Evolutionary conservation across 768 basidiomycete species (phyloP).

Genomic region (Hemileccinum rubropunctum): DNA sequence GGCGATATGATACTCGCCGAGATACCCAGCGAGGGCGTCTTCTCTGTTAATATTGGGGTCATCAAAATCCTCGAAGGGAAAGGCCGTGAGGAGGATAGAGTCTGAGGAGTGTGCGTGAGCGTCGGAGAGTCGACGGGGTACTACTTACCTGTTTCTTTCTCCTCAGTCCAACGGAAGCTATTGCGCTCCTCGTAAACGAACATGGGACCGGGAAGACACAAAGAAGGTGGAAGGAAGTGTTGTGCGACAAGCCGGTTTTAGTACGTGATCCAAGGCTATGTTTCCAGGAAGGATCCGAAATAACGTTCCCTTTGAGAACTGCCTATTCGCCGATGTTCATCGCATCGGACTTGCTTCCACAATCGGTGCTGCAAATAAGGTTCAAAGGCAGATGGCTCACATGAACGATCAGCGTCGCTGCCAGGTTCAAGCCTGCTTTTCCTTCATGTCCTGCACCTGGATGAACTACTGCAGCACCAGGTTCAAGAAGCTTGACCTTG

Average conservation of each 20-base stretch:
- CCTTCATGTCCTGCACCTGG: too few relatives aligned
- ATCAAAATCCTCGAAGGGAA: conserved; percentile 28
- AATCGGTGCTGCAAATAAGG: too few relatives aligned
- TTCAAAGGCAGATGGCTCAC: background rate
- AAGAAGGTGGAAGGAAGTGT: background rate
- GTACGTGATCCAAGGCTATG: conserved; percentile 2
- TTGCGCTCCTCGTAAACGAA: conserved; percentile 17
- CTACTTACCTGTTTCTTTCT: conserved; percentile 14
- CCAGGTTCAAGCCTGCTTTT: too few relatives aligned
- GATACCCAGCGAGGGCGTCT: conserved; percentile 23
- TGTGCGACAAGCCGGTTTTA: conserved; percentile 9
- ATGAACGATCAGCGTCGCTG: too few relatives aligned
- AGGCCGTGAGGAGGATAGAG: background rate
- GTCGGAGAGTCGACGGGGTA: background rate
- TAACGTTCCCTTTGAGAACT: background rate
- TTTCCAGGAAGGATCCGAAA: background rate
- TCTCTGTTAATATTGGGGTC: conserved; percentile 38
- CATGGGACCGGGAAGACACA: conserved; percentile 11
- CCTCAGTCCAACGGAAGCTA: conserved; percentile 20
- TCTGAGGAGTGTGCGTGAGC: conserved; percentile 1
- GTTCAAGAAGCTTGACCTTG: too few relatives aligned
- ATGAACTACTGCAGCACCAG: too few relatives aligned
- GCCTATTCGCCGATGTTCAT: background rate
- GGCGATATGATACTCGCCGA: conserved; percentile 14
- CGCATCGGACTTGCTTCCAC: too few relatives aligned